A percentile compares a stretch with the other conserved stretches of the same genome.
These are phyloP conservation scores for Phytopythium mirpurense DNA, from an alignment of 352 stramenopile species.

Conservation along the genomic window DNA sequence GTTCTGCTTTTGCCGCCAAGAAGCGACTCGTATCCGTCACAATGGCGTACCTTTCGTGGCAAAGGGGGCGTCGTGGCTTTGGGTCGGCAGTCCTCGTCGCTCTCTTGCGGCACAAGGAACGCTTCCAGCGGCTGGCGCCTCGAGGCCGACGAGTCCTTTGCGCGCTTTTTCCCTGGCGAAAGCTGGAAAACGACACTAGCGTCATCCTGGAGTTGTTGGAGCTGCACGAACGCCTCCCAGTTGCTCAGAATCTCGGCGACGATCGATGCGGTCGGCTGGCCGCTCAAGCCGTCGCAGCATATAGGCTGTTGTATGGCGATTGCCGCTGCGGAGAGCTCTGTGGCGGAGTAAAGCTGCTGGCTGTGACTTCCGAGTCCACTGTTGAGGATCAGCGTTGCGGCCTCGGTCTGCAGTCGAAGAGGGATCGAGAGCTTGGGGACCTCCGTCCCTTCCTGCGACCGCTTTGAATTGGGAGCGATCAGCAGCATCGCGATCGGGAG, in stretches of 20 bases:
- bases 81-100: not conserved
- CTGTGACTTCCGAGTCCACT: not conserved
- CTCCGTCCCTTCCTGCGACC: not conserved
- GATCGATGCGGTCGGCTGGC: constrained; percentile 4
- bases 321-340: not conserved
- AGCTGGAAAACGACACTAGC: constrained; percentile 27
- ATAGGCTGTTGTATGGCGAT: not conserved
- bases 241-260: constrained; percentile 37
- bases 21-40: no score
- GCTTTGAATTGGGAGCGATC: not conserved
- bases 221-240: constrained; percentile 43
- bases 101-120: not conserved
- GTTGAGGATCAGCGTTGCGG: not conserved
- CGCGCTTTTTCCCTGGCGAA: constrained; percentile 14
- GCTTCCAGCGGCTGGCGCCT: not conserved
- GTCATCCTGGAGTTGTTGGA: constrained; percentile 42
- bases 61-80: constrained; percentile 4
- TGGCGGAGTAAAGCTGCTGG: not conserved
- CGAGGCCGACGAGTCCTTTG: constrained; percentile 9
- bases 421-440: not conserved
- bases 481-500: constrained; percentile 24
- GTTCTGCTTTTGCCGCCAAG: not conserved
- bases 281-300: not conserved
- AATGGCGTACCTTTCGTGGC: constrained; percentile 18
- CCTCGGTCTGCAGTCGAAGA: not conserved